Evolutionary conservation across 2,329 filamentous ascomycete genomes (phyloP).

Genomic region (Beauveria brongniartii): DNA sequence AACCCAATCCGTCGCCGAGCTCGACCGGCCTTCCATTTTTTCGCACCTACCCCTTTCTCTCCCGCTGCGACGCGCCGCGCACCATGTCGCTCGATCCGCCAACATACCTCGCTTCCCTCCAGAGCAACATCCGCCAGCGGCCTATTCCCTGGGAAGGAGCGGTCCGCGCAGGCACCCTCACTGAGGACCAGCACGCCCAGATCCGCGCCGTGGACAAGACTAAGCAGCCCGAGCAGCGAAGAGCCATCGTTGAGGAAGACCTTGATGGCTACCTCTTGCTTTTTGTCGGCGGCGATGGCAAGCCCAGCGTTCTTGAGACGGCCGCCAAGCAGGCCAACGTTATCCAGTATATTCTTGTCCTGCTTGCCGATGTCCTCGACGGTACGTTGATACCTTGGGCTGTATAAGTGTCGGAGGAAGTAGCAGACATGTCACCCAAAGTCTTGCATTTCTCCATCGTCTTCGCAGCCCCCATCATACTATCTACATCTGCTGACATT

Average conservation of each 20-base stretch:
- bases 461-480: conserved; percentile 1
- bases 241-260: conserved; percentile 72
- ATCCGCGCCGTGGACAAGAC: conserved; percentile 97
- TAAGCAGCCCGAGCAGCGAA: conserved; percentile 74
- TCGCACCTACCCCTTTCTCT: conserved; percentile 6
- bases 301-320: conserved; percentile 67
- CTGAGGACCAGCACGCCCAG: conserved; percentile 86
- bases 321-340: conserved; percentile 83
- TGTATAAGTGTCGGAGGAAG: background rate
- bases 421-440: background rate
- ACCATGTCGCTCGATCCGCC: conserved; percentile 87
- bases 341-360: conserved; percentile 87
- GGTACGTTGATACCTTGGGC: conserved; percentile 42
- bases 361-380: conserved; percentile 80
- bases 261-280: conserved; percentile 71
- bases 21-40: conserved; percentile 3
- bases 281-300: conserved; percentile 68
- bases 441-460: background rate
- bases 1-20: conserved; percentile 7
- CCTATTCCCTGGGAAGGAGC: conserved; percentile 98
- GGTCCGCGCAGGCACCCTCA: conserved; percentile 86
- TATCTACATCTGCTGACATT: conserved; percentile 15
- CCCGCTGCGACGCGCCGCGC: conserved; percentile 19
- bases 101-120: conserved; percentile 74
- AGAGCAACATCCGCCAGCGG: conserved; percentile 93